phyloP scores from a whole-genome alignment of 768 basidiomycete species.

The Paxillus ammoniavirescens region DNA sequence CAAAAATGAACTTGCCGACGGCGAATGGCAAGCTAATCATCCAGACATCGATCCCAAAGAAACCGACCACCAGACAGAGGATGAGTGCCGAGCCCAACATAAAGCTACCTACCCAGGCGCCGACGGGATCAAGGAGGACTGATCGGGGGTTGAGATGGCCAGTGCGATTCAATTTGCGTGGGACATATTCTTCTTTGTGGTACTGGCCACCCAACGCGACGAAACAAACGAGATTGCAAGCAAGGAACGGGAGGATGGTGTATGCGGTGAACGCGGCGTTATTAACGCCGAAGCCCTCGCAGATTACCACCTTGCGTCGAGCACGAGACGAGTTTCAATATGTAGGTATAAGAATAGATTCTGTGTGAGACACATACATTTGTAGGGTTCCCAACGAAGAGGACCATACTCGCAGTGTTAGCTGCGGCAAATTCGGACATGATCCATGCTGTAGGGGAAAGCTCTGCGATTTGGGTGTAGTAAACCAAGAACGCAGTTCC shows the following conservation, averaged over 20 bases:
- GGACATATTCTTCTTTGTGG: constrained; percentile 52
- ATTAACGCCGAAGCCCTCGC: constrained; percentile 79
- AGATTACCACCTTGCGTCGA: constrained; percentile 59
- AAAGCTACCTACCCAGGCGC: constrained; percentile 71
- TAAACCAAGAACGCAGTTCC: constrained; percentile 91
- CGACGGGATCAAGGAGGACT: constrained; percentile 68
- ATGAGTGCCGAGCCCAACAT: constrained; percentile 66
- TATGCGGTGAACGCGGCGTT: constrained; percentile 81
- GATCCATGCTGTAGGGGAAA: constrained; percentile 63
- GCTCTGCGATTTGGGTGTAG: constrained; percentile 60
- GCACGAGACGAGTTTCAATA: background rate
- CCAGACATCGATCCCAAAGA: constrained; percentile 78
- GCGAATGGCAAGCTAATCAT: constrained; percentile 84
- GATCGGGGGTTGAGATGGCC: constrained; percentile 48
- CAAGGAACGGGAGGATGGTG: constrained; percentile 78
- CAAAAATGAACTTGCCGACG: constrained; percentile 64
- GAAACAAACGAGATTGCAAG: constrained; percentile 61
- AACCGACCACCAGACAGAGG: constrained; percentile 75
- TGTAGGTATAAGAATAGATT: background rate
- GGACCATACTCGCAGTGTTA: constrained; percentile 72
- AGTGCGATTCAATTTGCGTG: constrained; percentile 38
- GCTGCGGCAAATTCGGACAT: constrained; percentile 77
- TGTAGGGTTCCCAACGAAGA: constrained; percentile 89
- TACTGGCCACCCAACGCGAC: constrained; percentile 59
- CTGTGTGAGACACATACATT: constrained; percentile 44